These are phyloP conservation scores for Lachnellula arida DNA, from an alignment of 2,329 filamentous ascomycete genomes.

Conservation along the genomic window DNA sequence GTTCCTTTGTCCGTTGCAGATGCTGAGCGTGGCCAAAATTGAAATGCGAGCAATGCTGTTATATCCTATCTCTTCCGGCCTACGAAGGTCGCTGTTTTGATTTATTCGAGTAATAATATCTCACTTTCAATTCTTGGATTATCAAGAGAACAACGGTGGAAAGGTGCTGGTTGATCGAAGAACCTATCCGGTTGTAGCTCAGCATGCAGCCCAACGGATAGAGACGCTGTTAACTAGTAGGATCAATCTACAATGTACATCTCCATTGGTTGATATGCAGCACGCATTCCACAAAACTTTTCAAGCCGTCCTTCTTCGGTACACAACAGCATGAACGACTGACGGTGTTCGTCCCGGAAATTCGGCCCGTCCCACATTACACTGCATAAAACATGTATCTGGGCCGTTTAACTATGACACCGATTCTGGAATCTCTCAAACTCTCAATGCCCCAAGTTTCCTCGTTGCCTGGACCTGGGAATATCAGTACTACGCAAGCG, in stretches of 20 bases:
- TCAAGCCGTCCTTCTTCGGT: background rate
- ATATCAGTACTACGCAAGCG: too few species aligned
- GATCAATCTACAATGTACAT: too few species aligned
- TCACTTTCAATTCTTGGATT: background rate
- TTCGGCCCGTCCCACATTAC: background rate
- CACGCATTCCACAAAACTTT: background rate
- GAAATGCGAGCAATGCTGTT: background rate
- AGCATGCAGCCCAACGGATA: background rate
- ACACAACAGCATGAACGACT: background rate
- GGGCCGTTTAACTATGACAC: too few species aligned
- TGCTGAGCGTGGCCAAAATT: constrained; percentile 7
- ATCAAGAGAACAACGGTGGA: background rate
- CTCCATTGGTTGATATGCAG: background rate
- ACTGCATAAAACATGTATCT: background rate
- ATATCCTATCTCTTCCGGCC: background rate
- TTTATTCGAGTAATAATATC: background rate
- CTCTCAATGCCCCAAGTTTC: background rate
- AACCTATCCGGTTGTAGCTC: background rate
- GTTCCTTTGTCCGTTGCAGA: constrained; percentile 41
- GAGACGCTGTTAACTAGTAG: too few species aligned
- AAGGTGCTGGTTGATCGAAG: too few species aligned
- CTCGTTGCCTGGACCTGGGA: too few species aligned
- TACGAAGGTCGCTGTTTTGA: background rate
- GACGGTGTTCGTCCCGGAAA: background rate
- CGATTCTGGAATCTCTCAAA: background rate